These are phyloP conservation scores for Aspergillus saccharolyticus DNA, from an alignment of 495 filamentous ascomycete species.

Conservation along the genomic window DNA sequence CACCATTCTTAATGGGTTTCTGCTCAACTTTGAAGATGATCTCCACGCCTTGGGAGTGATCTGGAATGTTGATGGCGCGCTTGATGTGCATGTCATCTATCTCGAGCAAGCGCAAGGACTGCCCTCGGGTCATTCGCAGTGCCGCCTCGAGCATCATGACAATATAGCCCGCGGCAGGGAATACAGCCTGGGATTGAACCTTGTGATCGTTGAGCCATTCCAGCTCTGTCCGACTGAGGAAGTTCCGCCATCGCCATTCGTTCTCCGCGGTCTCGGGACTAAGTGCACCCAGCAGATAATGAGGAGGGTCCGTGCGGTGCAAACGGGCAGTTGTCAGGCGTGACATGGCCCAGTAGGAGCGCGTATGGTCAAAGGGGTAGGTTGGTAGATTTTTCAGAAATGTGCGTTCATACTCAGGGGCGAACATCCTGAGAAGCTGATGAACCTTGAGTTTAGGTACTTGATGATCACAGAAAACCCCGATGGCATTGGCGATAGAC, in stretches of 20 bases:
- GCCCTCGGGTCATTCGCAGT: background rate
- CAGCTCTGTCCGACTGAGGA: conserved; percentile 10
- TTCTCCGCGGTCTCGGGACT: background rate
- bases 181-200: conserved; percentile 15
- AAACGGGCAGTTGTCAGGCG: background rate
- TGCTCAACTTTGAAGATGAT: conserved; percentile 1
- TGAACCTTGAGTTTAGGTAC: conserved; percentile 16
- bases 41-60: background rate
- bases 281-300: conserved; percentile 4
- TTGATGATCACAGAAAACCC: conserved; percentile 41
- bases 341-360: background rate
- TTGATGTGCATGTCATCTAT: conserved; percentile 4
- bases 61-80: background rate
- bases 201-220: conserved; percentile 13
- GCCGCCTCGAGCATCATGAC: conserved; percentile 23
- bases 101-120: conserved; percentile 2
- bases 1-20: no score
- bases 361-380: background rate
- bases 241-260: conserved; percentile 16
- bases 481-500: conserved; percentile 39
- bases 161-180: conserved; percentile 16
- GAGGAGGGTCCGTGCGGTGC: background rate
- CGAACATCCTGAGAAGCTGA: background rate
- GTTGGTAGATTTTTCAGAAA: background rate
- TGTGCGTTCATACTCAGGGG: background rate